Conservation (phyloP, 257 asterid species). For the Solanum virginianum region DNA sequence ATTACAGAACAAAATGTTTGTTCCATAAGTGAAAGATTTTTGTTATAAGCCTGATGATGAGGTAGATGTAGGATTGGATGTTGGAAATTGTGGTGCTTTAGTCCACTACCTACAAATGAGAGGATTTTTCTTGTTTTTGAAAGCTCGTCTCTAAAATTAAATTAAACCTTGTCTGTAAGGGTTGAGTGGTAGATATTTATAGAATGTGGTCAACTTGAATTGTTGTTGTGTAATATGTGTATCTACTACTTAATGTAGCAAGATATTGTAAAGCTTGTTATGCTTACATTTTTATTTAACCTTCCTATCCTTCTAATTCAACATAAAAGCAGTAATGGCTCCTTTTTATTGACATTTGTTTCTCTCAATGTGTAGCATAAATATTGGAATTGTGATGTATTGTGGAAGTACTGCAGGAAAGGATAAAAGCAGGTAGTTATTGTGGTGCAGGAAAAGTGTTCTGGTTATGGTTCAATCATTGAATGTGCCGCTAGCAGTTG, state of each 20-base stretch:
- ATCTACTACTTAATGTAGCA: background rate
- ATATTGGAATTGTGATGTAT: background rate
- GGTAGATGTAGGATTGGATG: background rate
- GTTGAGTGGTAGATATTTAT: background rate
- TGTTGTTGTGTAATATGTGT: background rate
- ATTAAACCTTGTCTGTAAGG: background rate
- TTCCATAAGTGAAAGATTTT: background rate
- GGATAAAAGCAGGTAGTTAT: background rate
- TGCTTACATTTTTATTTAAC: background rate
- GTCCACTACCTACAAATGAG: background rate
- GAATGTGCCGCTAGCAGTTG: background rate
- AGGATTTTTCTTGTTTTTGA: background rate
- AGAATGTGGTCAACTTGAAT: background rate
- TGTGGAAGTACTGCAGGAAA: background rate
- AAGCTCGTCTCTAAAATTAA: background rate
- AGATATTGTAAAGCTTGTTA: background rate
- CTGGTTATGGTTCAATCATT: background rate
- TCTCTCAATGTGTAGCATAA: constrained; percentile 1
- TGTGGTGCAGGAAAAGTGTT: background rate
- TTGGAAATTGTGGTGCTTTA: background rate
- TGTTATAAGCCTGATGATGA: background rate
- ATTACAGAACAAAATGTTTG: background rate
- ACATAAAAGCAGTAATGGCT: background rate
- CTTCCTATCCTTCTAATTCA: background rate
- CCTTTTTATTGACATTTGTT: background rate